phyloP scores from a whole-genome alignment of 768 basidiomycete species.

The Panellus pusillus region DNA sequence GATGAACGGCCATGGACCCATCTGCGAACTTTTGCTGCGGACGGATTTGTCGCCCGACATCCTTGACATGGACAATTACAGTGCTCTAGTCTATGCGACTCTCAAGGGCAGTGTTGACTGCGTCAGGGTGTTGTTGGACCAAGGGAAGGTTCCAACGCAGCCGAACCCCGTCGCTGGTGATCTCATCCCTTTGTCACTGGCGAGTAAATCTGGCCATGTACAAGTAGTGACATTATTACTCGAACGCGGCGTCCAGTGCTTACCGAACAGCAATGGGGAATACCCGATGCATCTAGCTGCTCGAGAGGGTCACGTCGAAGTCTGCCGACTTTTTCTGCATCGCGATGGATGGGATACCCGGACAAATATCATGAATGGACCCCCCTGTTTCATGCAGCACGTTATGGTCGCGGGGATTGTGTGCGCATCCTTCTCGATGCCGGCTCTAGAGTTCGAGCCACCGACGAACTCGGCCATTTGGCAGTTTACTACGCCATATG shows the following conservation, averaged over 20 bases:
- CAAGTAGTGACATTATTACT: constrained; percentile 80
- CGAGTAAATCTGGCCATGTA: constrained; percentile 86
- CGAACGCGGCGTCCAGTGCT: constrained; percentile 69
- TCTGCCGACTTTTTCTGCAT: constrained; percentile 74
- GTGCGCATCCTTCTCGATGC: constrained; percentile 78
- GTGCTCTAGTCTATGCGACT: constrained; percentile 91
- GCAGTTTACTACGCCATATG: constrained; percentile 95
- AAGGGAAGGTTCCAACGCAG: constrained; percentile 65
- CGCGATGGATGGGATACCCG: constrained; percentile 78
- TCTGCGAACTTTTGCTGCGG: constrained; percentile 76
- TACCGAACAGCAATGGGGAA: constrained; percentile 93
- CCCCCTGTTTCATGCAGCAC: constrained; percentile 92
- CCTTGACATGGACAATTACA: constrained; percentile 92
- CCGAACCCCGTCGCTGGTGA: constrained; percentile 60
- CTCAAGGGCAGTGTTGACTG: constrained; percentile 81
- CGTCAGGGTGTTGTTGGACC: constrained; percentile 77
- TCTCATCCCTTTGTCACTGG: constrained; percentile 84
- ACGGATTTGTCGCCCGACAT: constrained; percentile 64
- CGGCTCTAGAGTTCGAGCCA: constrained; percentile 69
- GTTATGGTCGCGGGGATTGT: constrained; percentile 77
- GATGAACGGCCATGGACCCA: constrained; percentile 81
- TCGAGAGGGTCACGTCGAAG: constrained; percentile 83
- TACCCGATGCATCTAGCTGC: constrained; percentile 97
- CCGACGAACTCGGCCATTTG: constrained; percentile 82
- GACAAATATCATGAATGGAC: constrained; percentile 99